Percentiles rank a stretch among this genome's conserved stretches.
These are phyloP conservation scores for Arthrocladium fulminans DNA, from an alignment of 2,329 filamentous ascomycete genomes.

Conservation along the genomic window DNA sequence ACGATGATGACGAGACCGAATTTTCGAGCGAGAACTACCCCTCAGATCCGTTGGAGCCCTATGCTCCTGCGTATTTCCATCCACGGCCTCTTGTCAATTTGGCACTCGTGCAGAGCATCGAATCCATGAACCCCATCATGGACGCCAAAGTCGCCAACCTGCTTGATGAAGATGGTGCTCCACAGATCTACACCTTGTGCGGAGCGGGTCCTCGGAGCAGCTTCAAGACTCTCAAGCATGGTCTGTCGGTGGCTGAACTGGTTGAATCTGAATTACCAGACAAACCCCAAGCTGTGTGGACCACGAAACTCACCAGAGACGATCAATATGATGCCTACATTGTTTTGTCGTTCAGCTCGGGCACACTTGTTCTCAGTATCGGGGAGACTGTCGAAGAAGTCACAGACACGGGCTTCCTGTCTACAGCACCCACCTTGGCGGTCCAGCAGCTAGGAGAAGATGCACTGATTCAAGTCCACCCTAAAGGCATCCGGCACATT, in stretches of 20 bases:
- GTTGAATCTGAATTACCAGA: conserved; percentile 88
- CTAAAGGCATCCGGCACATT: conserved; percentile 91
- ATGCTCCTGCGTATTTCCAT: conserved; percentile 75
- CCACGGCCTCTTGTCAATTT: conserved; percentile 73
- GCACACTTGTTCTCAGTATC: conserved; percentile 85
- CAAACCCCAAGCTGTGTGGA: conserved; percentile 89
- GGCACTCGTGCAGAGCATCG: conserved; percentile 72
- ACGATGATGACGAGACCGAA: conserved; percentile 83
- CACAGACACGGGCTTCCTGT: conserved; percentile 83
- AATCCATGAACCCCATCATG: conserved; percentile 82
- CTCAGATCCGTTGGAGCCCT: conserved; percentile 61
- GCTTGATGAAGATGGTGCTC: conserved; percentile 74
- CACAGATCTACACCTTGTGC: conserved; percentile 89
- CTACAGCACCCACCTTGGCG: conserved; percentile 77
- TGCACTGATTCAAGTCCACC: conserved; percentile 86
- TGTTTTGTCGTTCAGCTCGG: conserved; percentile 83
- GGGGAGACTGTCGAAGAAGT: conserved; percentile 96
- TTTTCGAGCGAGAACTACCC: conserved; percentile 78
- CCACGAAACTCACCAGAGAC: conserved; percentile 70
- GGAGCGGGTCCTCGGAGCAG: conserved; percentile 81
- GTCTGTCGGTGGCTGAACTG: conserved; percentile 85
- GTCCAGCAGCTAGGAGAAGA: conserved; percentile 92
- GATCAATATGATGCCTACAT: conserved; percentile 93
- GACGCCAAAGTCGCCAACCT: conserved; percentile 89
- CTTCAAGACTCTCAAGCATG: conserved; percentile 87